Evolutionary conservation across 345 rosid genomes (phyloP).

Genomic region (Alliaria petiolata): DNA sequence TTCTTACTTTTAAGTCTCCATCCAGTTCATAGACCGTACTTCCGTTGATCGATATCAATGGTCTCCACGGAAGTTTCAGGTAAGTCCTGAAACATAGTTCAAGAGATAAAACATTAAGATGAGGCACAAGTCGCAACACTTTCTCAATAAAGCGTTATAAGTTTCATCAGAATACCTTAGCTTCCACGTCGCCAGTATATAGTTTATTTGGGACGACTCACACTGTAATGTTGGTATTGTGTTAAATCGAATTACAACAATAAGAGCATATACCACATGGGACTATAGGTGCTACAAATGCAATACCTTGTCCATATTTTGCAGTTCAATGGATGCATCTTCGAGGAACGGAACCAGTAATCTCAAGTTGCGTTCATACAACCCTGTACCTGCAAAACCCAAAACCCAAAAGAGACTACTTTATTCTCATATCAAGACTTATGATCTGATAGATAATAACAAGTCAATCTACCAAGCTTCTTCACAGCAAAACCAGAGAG

Average conservation of each 20-base stretch:
- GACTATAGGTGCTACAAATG: background rate
- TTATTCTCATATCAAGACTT: constrained; percentile 3
- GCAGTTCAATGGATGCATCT: constrained; percentile 60
- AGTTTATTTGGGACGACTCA: constrained; percentile 22
- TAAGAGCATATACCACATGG: background rate
- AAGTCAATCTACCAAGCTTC: background rate
- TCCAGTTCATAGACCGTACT: too few relatives aligned
- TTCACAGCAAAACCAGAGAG: background rate
- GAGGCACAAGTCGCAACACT: too few relatives aligned
- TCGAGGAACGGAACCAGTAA: constrained; percentile 87
- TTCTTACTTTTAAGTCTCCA: too few relatives aligned
- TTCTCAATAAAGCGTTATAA: too few relatives aligned
- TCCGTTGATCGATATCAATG: too few relatives aligned
- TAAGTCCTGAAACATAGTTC: too few relatives aligned
- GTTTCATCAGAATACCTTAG: constrained; percentile 54
- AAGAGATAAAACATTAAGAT: too few relatives aligned
- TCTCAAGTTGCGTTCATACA: constrained; percentile 78
- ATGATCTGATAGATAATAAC: background rate
- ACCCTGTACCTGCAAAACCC: constrained; percentile 48
- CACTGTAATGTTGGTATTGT: constrained; percentile 21
- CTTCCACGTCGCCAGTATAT: constrained; percentile 65
- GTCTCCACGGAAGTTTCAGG: too few relatives aligned
- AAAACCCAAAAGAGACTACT: too few relatives aligned
- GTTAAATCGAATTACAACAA: background rate
- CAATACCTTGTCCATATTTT: constrained; percentile 60